These are phyloP conservation scores for Pythium dissotocum DNA, from an alignment of 352 stramenopile genomes.

Conservation along the genomic window DNA sequence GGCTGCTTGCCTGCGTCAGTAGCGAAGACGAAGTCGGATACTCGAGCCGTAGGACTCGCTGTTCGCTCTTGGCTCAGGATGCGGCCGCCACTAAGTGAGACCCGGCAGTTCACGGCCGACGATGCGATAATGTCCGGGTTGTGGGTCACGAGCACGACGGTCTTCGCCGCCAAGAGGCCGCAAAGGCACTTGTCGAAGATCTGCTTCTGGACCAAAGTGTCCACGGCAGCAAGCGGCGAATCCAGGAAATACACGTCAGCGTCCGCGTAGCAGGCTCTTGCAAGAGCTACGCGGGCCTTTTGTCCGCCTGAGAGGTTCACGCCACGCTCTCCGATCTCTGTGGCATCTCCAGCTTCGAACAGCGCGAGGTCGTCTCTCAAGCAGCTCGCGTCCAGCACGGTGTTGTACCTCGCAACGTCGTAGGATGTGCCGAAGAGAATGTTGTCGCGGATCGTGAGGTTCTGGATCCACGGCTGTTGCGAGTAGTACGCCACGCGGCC, in stretches of 20 bases:
- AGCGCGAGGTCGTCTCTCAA: slow-evolving; percentile 75
- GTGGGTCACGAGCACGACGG: slow-evolving; percentile 90
- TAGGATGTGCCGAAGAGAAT: slow-evolving; percentile 85
- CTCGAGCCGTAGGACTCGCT: neutral
- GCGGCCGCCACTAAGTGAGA: slow-evolving; percentile 9
- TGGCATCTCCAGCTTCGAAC: slow-evolving; percentile 82
- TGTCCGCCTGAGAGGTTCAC: slow-evolving; percentile 92
- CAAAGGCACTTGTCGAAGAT: slow-evolving; percentile 59
- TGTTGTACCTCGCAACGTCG: slow-evolving; percentile 34
- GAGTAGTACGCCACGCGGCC: slow-evolving; percentile 52
- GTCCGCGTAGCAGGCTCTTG: slow-evolving; percentile 51
- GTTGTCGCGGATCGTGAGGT: slow-evolving; percentile 90
- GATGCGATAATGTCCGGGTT: slow-evolving; percentile 38
- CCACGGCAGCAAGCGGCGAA: slow-evolving; percentile 88
- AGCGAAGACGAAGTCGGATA: neutral
- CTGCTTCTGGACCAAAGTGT: slow-evolving; percentile 88
- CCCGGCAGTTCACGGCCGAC: slow-evolving; percentile 10
- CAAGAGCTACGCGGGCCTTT: slow-evolving; percentile 60
- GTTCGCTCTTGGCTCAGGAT: slow-evolving; percentile 10
- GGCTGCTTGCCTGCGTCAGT: neutral
- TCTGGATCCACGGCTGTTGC: slow-evolving; percentile 90
- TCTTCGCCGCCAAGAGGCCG: slow-evolving; percentile 30
- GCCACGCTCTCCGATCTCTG: slow-evolving; percentile 92
- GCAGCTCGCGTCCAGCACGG: slow-evolving; percentile 62
- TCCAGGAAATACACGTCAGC: slow-evolving; percentile 82